phyloP scores from a whole-genome alignment of 495 filamentous ascomycete species.

The Recurvomyces mirabilis region DNA sequence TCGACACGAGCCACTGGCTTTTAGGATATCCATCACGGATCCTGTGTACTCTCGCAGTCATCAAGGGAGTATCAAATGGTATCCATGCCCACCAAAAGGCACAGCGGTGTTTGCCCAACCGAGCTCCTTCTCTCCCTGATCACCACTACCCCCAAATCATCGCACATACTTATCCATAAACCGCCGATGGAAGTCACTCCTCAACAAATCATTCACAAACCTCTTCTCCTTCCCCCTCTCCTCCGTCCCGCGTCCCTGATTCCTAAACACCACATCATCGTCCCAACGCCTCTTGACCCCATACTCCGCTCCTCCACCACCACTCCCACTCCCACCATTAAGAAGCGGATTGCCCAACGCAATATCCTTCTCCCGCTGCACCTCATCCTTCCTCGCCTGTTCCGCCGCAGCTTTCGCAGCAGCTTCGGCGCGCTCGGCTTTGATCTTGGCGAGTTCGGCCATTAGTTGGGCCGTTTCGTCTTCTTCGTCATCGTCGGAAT shows the following conservation, averaged over 20 bases:
- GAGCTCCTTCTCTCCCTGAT: no score
- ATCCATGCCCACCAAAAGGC: no score
- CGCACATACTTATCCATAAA: slow-evolving; percentile 59
- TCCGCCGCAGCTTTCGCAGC: slow-evolving; percentile 66
- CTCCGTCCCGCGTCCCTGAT: slow-evolving; percentile 90
- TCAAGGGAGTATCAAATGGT: no score
- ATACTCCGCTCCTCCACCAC: slow-evolving; percentile 51
- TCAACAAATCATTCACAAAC: slow-evolving; percentile 93
- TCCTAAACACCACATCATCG: slow-evolving; percentile 99
- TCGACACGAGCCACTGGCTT: no score
- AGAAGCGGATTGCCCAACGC: slow-evolving; percentile 86
- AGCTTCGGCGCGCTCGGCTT: slow-evolving; percentile 75
- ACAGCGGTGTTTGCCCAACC: no score
- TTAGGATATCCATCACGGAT: no score
- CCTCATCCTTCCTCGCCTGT: slow-evolving; percentile 64
- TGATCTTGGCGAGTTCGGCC: slow-evolving; percentile 89
- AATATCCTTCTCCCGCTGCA: slow-evolving; percentile 74
- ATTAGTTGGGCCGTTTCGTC: slow-evolving; percentile 85
- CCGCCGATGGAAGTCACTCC: slow-evolving; percentile 92
- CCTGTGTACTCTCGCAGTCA: no score
- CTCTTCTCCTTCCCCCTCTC: slow-evolving; percentile 82
- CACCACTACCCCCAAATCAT: no score
- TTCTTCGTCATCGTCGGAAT: slow-evolving; percentile 58
- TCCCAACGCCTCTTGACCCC: slow-evolving; percentile 82
- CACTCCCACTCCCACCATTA: slow-evolving; percentile 51